Conservation (phyloP, 139 green algal species). For the Pleodorina starrii region DNA sequence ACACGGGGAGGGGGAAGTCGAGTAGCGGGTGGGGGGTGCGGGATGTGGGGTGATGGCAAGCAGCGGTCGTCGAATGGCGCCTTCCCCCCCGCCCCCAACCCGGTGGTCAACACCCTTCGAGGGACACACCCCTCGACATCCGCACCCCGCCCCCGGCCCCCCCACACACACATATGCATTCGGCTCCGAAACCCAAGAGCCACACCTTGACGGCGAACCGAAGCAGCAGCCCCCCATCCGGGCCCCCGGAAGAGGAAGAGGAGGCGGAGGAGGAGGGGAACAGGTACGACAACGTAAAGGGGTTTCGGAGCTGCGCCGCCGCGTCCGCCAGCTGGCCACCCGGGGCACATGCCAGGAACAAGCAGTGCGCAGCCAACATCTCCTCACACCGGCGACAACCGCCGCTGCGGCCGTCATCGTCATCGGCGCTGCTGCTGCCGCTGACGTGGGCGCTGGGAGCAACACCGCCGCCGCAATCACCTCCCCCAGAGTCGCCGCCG, state of each 20-base stretch:
- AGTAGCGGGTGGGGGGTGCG: too few species aligned
- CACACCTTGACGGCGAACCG: slow-evolving; percentile 10
- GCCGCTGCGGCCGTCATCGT: not conserved
- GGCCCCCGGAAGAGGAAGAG: too few species aligned
- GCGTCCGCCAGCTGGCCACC: not conserved
- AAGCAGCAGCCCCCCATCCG: not conserved
- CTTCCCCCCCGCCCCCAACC: too few species aligned
- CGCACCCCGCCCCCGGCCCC: not conserved
- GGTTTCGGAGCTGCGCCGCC: slow-evolving; percentile 10
- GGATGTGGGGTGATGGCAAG: too few species aligned
- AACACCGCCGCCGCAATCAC: not conserved
- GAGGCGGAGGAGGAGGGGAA: too few species aligned
- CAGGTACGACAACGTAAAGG: not conserved
- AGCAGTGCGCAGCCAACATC: not conserved
- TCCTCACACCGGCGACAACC: not conserved
- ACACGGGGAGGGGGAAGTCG: too few species aligned
- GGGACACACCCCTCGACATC: not conserved
- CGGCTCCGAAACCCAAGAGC: too few species aligned
- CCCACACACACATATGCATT: too few species aligned
- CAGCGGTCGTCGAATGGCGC: too few species aligned
- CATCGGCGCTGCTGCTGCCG: not conserved
- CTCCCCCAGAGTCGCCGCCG: not conserved
- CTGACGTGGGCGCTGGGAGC: not conserved
- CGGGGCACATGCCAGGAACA: slow-evolving; percentile 1
- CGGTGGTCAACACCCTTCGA: too few species aligned